Evolutionary conservation across 129 eudicot species (phyloP).

Genomic region (Glebionis coronaria): DNA sequence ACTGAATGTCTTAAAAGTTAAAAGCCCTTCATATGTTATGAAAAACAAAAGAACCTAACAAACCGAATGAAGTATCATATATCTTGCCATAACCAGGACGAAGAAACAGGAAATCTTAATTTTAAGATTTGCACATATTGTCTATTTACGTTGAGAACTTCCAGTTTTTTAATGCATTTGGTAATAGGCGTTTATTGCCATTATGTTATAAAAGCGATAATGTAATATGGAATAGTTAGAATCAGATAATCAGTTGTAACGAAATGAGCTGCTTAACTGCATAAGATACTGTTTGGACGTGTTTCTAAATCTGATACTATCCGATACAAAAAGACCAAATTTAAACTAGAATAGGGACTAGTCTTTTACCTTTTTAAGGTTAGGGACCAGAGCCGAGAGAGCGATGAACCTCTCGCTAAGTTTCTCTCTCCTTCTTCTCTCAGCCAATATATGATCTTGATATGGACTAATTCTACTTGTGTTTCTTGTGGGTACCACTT

Average conservation of each 20-base stretch:
- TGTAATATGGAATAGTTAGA: neutral
- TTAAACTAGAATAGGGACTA: neutral
- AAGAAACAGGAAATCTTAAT: neutral
- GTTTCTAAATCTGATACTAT: neutral
- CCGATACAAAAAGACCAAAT: neutral
- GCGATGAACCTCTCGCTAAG: conserved; percentile 50
- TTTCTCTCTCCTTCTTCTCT: conserved; percentile 53
- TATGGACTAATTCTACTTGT: conserved; percentile 13
- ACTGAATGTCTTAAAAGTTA: too few relatives aligned
- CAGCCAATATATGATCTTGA: conserved; percentile 48
- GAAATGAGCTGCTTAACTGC: neutral
- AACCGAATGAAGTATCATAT: too few relatives aligned
- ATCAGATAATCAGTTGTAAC: neutral
- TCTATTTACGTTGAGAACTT: neutral
- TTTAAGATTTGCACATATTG: neutral
- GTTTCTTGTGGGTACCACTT: neutral
- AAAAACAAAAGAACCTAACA: too few relatives aligned
- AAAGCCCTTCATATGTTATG: too few relatives aligned
- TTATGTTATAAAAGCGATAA: too few relatives aligned
- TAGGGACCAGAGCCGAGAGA: conserved; percentile 57
- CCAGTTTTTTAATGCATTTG: too few relatives aligned
- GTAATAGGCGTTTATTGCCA: neutral
- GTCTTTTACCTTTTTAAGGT: conserved; percentile 62
- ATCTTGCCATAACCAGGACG: neutral
- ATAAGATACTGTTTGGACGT: neutral